Conservation (phyloP, 306 rosid genomes). For the Herpetospermum pedunculosum region DNA sequence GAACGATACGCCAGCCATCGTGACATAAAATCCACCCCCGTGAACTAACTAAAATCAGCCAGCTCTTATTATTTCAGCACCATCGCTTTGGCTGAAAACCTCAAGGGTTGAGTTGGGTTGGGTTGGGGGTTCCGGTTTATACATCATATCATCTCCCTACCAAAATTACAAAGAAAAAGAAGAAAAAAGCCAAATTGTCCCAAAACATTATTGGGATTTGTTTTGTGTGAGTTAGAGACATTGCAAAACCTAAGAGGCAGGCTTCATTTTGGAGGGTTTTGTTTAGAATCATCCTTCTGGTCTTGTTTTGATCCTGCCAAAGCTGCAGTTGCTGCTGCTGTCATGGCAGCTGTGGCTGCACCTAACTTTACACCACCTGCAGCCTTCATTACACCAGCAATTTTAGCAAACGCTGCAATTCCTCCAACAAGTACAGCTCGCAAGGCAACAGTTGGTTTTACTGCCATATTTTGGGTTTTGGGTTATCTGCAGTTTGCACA, state of each 20-base stretch:
- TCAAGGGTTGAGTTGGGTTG: background rate
- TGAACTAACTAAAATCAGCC: background rate
- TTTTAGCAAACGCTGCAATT: slow-evolving; percentile 73
- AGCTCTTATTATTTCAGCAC: background rate
- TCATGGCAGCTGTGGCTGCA: slow-evolving; percentile 67
- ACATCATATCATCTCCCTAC: background rate
- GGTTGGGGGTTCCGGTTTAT: background rate
- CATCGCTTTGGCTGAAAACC: background rate
- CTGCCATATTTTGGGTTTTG: slow-evolving; percentile 24
- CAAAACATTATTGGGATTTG: background rate
- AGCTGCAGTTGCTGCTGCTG: slow-evolving; percentile 84
- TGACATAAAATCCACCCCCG: background rate
- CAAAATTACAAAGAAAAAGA: background rate
- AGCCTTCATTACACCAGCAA: slow-evolving; percentile 68
- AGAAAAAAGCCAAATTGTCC: background rate
- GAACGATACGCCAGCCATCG: too few relatives aligned
- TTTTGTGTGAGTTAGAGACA: background rate
- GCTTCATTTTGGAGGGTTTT: slow-evolving; percentile 18
- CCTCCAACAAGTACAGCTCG: slow-evolving; percentile 83
- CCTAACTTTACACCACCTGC: slow-evolving; percentile 80
- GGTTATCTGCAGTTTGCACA: background rate
- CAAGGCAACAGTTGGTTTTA: slow-evolving; percentile 78
- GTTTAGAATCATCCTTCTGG: slow-evolving; percentile 33
- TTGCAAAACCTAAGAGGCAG: background rate
- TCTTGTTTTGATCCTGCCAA: slow-evolving; percentile 57